Percentiles rank a stretch among this genome's conserved stretches.
phyloP scores from a whole-genome alignment of 2,329 filamentous ascomycete species.

The Penicillium fuscoglaucum region DNA sequence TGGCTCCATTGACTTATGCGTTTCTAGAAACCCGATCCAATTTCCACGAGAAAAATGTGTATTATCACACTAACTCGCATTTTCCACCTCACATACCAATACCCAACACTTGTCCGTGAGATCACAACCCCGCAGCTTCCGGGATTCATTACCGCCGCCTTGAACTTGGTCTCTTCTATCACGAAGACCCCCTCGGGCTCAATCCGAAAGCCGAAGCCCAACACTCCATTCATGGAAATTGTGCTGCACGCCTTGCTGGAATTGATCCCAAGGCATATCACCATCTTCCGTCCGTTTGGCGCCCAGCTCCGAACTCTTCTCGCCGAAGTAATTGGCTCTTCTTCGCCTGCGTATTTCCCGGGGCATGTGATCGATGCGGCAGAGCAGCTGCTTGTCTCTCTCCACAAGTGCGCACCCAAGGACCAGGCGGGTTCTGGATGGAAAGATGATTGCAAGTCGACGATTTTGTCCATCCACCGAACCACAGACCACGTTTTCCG shows the following conservation, averaged over 20 bases:
- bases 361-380: constrained; percentile 58
- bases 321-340: constrained; percentile 63
- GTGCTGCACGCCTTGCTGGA: constrained; percentile 70
- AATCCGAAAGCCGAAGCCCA: constrained; percentile 36
- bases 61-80: constrained; percentile 79
- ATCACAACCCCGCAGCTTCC: constrained; percentile 82
- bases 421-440: constrained; percentile 76
- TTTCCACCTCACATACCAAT: constrained; percentile 77
- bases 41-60: constrained; percentile 72
- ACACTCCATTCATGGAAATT: constrained; percentile 60
- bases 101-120: constrained; percentile 80
- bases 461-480: constrained; percentile 65
- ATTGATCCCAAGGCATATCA: constrained; percentile 76
- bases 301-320: constrained; percentile 66
- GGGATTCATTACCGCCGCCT: constrained; percentile 69
- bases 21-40: constrained; percentile 71
- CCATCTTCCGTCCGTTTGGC: constrained; percentile 75
- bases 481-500: constrained; percentile 77
- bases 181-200: constrained; percentile 42
- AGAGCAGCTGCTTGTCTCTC: constrained; percentile 65
- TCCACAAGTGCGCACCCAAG: constrained; percentile 80
- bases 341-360: constrained; percentile 55
- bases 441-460: constrained; percentile 63
- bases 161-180: constrained; percentile 61
- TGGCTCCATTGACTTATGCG: constrained; percentile 15